Evolutionary conservation across 2,329 filamentous ascomycete genomes (phyloP), one percentile per base, ranked within the genome.

Genomic region (Coniella vitis): DNA sequence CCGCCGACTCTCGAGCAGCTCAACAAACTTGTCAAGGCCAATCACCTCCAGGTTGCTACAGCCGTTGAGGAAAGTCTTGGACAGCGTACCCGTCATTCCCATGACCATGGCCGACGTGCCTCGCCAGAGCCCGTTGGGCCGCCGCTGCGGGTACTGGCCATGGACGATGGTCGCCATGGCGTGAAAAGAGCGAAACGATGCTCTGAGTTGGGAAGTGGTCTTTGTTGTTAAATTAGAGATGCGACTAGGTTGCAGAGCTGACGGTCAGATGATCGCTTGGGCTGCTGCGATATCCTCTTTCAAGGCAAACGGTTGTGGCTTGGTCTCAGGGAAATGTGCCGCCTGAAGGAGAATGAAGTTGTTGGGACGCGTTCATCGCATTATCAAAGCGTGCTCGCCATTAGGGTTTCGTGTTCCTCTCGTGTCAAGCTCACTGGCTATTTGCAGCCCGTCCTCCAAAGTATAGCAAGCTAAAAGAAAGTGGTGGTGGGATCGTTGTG

Each of bases 21-120:
- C 72, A 32, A 93, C 69, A 56, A 98, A 93, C 10, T 74, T 69
- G 41, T 90, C 81, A 53, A 94, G 70, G 1, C 91, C 91, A 58
- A 82, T 75, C 4, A 87, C 80, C 64, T 96, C 83, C 40, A 89
- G 82, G 21, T 74, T 77, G 64, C 86, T 94, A 54, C 91, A 66
- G 0, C 79, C 80, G 56, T 82, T 85, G 38, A 96, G 69, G 62
- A 97, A 96, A 2, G 71, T 74, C 53, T 87, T 80, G 49, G 81
- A 88, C 7, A 94, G 56, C 22, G 82, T 67, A 41, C 83, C 86
- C 0, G 88, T 84, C 10, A 83, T 66, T 58, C 86, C 84, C 76
- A 95, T 88, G 34, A 86, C 77, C 54, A 83, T 69, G 45, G 83
- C 74, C n/a, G 90, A 94, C 32, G 78, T 77, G 48, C 83, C 68